A percentile compares a stretch with the other conserved stretches of the same genome.
Conservation (phyloP, 2,329 filamentous ascomycete genomes). For the Mycosphaerella sp. region DNA sequence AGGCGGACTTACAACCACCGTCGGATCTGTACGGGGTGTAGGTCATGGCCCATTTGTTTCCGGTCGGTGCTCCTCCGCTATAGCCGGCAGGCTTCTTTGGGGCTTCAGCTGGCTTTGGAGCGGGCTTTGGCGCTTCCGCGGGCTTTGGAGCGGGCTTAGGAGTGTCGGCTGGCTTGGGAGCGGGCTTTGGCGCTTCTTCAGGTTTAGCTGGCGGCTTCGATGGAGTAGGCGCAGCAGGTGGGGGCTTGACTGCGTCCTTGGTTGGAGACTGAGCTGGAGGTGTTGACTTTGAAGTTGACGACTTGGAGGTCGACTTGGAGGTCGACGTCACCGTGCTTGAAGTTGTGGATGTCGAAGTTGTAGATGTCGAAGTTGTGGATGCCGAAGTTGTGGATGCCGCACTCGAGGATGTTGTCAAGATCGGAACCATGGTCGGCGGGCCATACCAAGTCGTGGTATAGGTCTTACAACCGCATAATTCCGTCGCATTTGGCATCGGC, state of each 20-base stretch:
- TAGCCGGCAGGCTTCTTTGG: background rate
- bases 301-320: too few species aligned
- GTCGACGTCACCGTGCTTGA: too few species aligned
- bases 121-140: background rate
- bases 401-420: constrained; percentile 12
- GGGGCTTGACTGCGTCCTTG: constrained; percentile 1
- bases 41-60: constrained; percentile 44
- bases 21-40: constrained; percentile 44
- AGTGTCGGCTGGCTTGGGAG: constrained; percentile 1
- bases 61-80: constrained; percentile 32
- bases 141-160: constrained; percentile 1
- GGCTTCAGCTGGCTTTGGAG: background rate
- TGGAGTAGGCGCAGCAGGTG: background rate
- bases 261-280: constrained; percentile 1
- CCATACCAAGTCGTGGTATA: constrained; percentile 67
- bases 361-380: too few species aligned
- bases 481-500: constrained; percentile 15
- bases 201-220: background rate
- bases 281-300: background rate
- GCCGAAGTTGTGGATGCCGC: background rate
- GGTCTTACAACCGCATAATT: constrained; percentile 67
- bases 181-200: background rate
- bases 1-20: constrained; percentile 41
- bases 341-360: too few species aligned
- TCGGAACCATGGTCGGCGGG: constrained; percentile 42